Conservation (phyloP, 371 early-diverging fungal species). For the Mucor irregularis region DNA sequence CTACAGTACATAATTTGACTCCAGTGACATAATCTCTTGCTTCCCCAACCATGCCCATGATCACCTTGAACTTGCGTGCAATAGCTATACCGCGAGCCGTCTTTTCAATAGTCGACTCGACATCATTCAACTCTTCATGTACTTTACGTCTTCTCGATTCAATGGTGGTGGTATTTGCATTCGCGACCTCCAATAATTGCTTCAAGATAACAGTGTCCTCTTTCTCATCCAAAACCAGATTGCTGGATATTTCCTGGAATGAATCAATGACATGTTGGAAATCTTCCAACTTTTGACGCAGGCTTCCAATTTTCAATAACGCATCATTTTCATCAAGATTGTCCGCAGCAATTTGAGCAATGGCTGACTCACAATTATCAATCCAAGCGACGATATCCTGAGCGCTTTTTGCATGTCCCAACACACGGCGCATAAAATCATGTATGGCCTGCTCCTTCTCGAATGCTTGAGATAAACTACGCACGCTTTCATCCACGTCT, state of each 20-base stretch:
- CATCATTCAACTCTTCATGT: neutral
- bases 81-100: constrained; percentile 28
- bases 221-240: neutral
- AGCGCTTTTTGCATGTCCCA: constrained; percentile 36
- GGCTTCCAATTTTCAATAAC: constrained; percentile 9
- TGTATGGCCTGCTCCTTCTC: neutral
- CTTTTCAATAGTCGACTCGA: constrained; percentile 10
- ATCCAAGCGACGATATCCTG: constrained; percentile 38
- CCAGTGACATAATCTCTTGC: constrained; percentile 23
- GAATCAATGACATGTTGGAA: constrained; percentile 29
- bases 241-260: constrained; percentile 26
- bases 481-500: neutral
- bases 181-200: neutral
- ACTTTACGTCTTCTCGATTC: constrained; percentile 18
- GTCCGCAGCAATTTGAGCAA: constrained; percentile 3
- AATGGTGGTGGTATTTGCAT: constrained; percentile 6
- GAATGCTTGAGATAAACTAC: neutral
- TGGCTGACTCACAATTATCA: constrained; percentile 30
- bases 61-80: constrained; percentile 39
- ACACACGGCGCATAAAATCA: constrained; percentile 27
- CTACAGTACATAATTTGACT: constrained; percentile 1
- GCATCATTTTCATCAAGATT: constrained; percentile 19
- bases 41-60: constrained; percentile 38
- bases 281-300: constrained; percentile 31
- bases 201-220: neutral